phyloP scores from a whole-genome alignment of 768 basidiomycete genomes.

The Russula griseocarnosa region DNA sequence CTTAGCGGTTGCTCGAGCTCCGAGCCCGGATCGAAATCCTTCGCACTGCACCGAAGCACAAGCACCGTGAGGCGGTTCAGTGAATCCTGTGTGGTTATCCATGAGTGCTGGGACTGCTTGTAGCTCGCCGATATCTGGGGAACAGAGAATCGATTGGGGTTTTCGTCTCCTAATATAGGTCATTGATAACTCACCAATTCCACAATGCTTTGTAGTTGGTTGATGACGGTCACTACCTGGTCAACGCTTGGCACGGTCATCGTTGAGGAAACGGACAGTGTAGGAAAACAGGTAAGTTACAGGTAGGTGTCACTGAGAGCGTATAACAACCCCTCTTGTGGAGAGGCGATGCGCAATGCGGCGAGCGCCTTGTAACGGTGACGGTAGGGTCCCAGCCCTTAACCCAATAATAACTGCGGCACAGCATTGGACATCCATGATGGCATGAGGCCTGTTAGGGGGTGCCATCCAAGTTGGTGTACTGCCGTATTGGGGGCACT shows the following conservation, averaged over 20 bases:
- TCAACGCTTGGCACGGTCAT: constrained; percentile 20
- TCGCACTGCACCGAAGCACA: constrained; percentile 2
- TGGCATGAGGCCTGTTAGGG: constrained; percentile 3
- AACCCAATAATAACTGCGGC: constrained; percentile 9
- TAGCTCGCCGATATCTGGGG: constrained; percentile 12
- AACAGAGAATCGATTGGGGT: not conserved
- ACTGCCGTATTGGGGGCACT: not conserved
- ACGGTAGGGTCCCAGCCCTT: constrained; percentile 4
- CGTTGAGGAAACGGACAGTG: constrained; percentile 3
- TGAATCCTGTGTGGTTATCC: constrained; percentile 4
- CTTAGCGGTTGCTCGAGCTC: constrained; percentile 15
- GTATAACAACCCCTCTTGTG: constrained; percentile 1
- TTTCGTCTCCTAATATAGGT: not conserved
- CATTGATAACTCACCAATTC: constrained; percentile 13
- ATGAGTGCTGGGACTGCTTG: constrained; percentile 13
- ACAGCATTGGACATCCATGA: constrained; percentile 3
- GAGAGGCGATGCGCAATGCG: constrained; percentile 16
- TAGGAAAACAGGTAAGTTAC: not conserved
- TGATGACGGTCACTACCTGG: constrained; percentile 18
- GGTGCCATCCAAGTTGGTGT: not conserved
- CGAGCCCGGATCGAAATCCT: not conserved
- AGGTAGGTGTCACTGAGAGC: not conserved
- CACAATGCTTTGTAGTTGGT: constrained; percentile 9
- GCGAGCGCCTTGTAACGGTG: constrained; percentile 9
- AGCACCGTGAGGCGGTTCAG: constrained; percentile 6